Percentiles rank a stretch among this genome's conserved stretches.
Evolutionary conservation across 2,329 filamentous ascomycete genomes (phyloP).

Genomic region (Golovinomyces cichoracearum): DNA sequence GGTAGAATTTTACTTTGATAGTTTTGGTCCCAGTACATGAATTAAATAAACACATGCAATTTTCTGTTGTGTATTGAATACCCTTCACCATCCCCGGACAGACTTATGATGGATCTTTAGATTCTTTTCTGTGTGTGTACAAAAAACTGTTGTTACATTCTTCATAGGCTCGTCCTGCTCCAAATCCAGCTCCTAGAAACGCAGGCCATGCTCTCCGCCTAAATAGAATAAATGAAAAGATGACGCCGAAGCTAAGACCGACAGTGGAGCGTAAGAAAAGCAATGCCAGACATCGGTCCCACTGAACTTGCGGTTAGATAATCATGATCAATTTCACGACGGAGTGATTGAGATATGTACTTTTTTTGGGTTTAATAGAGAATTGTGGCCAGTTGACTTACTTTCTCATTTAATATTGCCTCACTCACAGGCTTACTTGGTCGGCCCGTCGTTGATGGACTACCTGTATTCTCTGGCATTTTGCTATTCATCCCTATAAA

Average conservation of each 20-base stretch:
- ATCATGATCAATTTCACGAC: neutral
- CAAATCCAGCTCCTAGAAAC: constrained; percentile 83
- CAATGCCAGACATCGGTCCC: constrained; percentile 95
- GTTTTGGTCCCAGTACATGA: no score
- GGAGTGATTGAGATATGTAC: no score
- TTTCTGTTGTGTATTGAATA: neutral
- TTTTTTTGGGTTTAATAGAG: no score
- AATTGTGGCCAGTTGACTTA: constrained; percentile 20
- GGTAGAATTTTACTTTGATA: no score
- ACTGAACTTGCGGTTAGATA: constrained; percentile 26
- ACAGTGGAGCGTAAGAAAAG: constrained; percentile 90
- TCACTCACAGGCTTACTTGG: constrained; percentile 69
- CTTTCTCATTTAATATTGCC: constrained; percentile 96
- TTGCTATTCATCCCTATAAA: no score
- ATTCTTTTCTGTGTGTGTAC: constrained; percentile 2
- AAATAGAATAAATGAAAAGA: constrained; percentile 96
- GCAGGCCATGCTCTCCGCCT: constrained; percentile 95
- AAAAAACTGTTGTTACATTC: constrained; percentile 48
- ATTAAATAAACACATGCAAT: no score
- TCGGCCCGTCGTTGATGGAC: constrained; percentile 41
- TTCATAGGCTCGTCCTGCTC: constrained; percentile 88
- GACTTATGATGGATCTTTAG: neutral
- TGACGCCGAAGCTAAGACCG: constrained; percentile 86
- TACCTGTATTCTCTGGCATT: constrained; percentile 14
- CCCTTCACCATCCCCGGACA: neutral